A percentile compares a stretch with the other conserved stretches of the same genome.
Conservation (phyloP, 768 basidiomycete species). For the Kwoniella heveanensis region DNA sequence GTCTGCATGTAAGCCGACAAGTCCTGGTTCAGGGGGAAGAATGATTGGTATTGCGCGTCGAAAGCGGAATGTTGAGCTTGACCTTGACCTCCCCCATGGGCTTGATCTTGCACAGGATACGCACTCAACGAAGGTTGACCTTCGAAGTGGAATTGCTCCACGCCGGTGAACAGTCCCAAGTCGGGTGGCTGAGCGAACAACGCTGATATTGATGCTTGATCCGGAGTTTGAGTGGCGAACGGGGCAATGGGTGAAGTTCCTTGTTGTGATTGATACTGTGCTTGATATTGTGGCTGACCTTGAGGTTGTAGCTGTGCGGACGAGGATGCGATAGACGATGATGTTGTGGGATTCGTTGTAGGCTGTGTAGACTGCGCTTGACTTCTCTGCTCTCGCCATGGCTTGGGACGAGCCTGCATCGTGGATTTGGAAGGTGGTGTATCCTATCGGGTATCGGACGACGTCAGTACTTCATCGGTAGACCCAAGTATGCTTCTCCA, state of each 20-base stretch:
- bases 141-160: background rate
- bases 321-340: background rate
- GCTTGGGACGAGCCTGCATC: conserved; percentile 19
- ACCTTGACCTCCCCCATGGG: background rate
- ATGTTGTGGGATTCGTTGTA: background rate
- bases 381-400: conserved; percentile 17
- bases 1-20: background rate
- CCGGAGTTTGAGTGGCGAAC: too few species aligned
- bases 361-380: background rate
- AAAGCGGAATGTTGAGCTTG: background rate
- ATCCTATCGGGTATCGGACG: conserved; percentile 6
- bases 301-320: background rate
- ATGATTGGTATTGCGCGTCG: background rate
- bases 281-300: too few species aligned
- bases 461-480: background rate
- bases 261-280: too few species aligned
- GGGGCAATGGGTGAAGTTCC: too few species aligned
- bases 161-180: background rate
- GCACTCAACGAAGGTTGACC: background rate
- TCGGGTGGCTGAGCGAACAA: background rate
- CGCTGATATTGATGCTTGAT: background rate
- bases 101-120: background rate
- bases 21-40: background rate
- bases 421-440: conserved; percentile 16
- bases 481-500: too few species aligned